Percentiles rank a stretch among this genome's conserved stretches.
Evolutionary conservation across 352 stramenopile species (phyloP).

Genomic region (Phytophthora tubulina): DNA sequence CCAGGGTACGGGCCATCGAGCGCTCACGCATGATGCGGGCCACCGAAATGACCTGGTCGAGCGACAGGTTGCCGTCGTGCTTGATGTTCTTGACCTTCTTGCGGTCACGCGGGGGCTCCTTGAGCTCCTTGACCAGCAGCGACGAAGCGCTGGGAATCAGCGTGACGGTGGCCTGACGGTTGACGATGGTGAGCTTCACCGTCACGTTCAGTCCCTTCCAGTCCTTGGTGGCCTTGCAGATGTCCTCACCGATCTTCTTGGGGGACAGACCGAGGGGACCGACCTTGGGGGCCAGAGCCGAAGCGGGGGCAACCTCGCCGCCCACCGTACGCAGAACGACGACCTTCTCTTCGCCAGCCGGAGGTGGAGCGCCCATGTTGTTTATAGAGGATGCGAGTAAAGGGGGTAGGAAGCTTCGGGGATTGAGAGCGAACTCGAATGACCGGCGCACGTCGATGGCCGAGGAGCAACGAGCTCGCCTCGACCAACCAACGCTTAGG

Average conservation of each 20-base stretch:
- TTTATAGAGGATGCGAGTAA: constrained; percentile 90
- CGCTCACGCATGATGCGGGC: constrained; percentile 97
- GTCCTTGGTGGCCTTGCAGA: constrained; percentile 99
- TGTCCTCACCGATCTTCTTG: constrained; percentile 99
- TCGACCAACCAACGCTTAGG: constrained; percentile 43
- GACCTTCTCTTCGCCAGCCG: constrained; percentile 90
- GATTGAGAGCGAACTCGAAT: constrained; percentile 54
- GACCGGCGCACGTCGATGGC: constrained; percentile 1
- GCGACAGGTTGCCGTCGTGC: constrained; percentile 99
- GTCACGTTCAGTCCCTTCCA: constrained; percentile 99
- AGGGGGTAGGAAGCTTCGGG: constrained; percentile 39
- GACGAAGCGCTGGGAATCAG: constrained; percentile 98
- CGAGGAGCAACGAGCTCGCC: constrained; percentile 24
- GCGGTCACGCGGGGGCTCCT: constrained; percentile 98
- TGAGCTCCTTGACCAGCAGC: constrained; percentile 99
- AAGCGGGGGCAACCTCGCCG: constrained; percentile 98
- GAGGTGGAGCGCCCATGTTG: constrained; percentile 90
- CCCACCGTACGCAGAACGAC: constrained; percentile 99
- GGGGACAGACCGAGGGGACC: constrained; percentile 99
- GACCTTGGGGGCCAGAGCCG: constrained; percentile 99
- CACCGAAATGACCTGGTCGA: constrained; percentile 99
- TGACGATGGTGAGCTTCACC: constrained; percentile 99
- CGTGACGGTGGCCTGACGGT: constrained; percentile 97
- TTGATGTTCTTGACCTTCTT: constrained; percentile 99
- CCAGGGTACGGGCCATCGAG: constrained; percentile 96